Percentiles rank a stretch among this genome's conserved stretches.
Conservation (phyloP, 805 yeast genomes). For the Ogataea chonburiensis region DNA sequence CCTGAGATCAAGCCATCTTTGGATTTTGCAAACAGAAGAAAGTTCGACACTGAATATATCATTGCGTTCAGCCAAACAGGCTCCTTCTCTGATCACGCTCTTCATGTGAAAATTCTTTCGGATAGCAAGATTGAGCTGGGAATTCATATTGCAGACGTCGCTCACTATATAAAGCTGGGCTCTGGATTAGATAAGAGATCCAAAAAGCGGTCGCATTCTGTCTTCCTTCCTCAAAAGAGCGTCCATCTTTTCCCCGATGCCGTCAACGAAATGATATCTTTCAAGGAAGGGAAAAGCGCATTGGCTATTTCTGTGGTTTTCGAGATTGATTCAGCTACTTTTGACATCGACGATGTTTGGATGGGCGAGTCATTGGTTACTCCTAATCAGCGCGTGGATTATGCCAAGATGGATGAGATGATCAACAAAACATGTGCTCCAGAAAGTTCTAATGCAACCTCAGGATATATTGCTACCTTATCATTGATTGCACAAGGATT, state of each 20-base stretch:
- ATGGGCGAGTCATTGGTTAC: conserved; percentile 68
- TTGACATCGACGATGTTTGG: conserved; percentile 73
- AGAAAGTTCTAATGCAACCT: conserved; percentile 54
- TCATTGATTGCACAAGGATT: conserved; percentile 66
- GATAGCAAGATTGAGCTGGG: conserved; percentile 73
- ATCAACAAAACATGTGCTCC: conserved; percentile 32
- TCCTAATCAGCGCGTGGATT: conserved; percentile 59
- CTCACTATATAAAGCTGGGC: conserved; percentile 69
- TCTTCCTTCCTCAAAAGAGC: conserved; percentile 75
- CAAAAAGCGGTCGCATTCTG: conserved; percentile 86
- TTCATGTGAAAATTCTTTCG: conserved; percentile 67
- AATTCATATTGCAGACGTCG: conserved; percentile 79
- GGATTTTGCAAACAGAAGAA: conserved; percentile 43
- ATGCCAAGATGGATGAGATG: conserved; percentile 54
- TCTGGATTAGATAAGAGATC: conserved; percentile 83
- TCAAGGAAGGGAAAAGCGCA: conserved; percentile 56
- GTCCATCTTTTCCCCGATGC: conserved; percentile 67
- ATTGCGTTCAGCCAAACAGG: conserved; percentile 62
- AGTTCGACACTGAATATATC: conserved; percentile 58
- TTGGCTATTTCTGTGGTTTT: conserved; percentile 78
- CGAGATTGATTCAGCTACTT: conserved; percentile 69
- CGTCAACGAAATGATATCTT: conserved; percentile 58
- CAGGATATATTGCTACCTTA: conserved; percentile 59
- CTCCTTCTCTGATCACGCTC: conserved; percentile 67
- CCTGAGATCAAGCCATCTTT: conserved; percentile 37